These are phyloP conservation scores for Candida ulmi DNA, from an alignment of 805 yeast species.

Conservation along the genomic window DNA sequence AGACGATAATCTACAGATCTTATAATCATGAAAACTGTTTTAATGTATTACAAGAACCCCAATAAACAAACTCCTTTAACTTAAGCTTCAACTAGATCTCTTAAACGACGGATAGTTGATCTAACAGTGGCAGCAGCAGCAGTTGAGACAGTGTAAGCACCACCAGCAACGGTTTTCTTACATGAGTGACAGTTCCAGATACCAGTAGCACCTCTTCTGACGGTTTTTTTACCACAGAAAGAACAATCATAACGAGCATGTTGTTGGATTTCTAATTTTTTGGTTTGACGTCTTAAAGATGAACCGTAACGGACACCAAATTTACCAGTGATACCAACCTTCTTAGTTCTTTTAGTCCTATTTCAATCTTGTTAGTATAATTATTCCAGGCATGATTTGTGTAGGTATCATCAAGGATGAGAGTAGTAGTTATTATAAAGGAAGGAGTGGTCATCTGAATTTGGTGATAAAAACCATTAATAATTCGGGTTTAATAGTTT, in stretches of 20 bases:
- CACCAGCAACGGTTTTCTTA: slow-evolving; percentile 50
- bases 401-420: too few relatives aligned
- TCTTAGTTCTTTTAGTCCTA: slow-evolving; percentile 99
- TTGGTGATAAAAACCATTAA: too few relatives aligned
- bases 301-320: slow-evolving; percentile 99
- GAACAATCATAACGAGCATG: slow-evolving; percentile 99
- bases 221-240: slow-evolving; percentile 99
- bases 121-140: slow-evolving; percentile 99
- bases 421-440: too few relatives aligned
- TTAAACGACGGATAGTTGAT: slow-evolving; percentile 99
- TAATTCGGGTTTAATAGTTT: too few relatives aligned
- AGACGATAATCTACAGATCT: neutral
- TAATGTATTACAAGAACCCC: slow-evolving; percentile 12
- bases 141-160: slow-evolving; percentile 33
- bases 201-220: slow-evolving; percentile 97
- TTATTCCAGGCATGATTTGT: neutral
- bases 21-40: slow-evolving; percentile 19
- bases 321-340: slow-evolving; percentile 99
- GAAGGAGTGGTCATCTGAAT: too few relatives aligned
- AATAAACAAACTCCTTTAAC: slow-evolving; percentile 17
- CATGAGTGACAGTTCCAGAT: slow-evolving; percentile 98
- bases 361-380: slow-evolving; percentile 35
- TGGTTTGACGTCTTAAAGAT: slow-evolving; percentile 98
- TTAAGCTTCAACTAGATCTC: slow-evolving; percentile 99
- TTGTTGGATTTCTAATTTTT: slow-evolving; percentile 98